Base-by-base conservation (phyloP, 2,329 filamentous ascomycete species). In the Aspergillus sp. region DNA sequence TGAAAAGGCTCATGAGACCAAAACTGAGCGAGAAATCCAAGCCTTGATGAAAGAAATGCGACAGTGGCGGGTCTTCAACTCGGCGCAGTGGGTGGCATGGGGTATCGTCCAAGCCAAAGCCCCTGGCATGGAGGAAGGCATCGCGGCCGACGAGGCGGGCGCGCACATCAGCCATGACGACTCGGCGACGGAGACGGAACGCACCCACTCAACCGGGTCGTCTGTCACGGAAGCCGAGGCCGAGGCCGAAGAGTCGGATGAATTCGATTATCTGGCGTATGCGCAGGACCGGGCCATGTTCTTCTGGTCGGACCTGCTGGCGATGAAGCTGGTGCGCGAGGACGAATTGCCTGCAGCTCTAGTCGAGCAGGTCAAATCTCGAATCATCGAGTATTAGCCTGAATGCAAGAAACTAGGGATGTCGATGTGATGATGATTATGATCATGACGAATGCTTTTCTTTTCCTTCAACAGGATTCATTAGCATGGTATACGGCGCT, bases 91-190 rank as follows among this genome's bases (percentile, higher is more conserved):
- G 95, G 86, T 96, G 24, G 91, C 92, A 1, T 99, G 95, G 95
- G 95, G 95, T 24, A 91, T 98, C 62, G 90, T 99, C 54, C 95
- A 99, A 77, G 94, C 95, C 52, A 93, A 95, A 73, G 83, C 96
- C 1, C 87, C 91, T 0, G 91, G 88, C 0, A 81, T 94, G 72
- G 85, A 89, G 54, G 75, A 77, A 58, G 76, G 72, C 11, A 67
- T 74, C 62, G 52, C 54, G 54, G 63, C 56, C 46, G 59, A 39
- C 22, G 64, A 56, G 12, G 57, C 58, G n/a, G 63, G 68, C 62
- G 20, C 61, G 36, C 36, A 42, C 63, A 26, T 69, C 12, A 54
- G 57, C 24, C 54, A 68, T 12, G 52, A 46, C 6, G 31, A 57
- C 56, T 54, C 49, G 31, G 60, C 39, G 9, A 57, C 54, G 11